A percentile compares a stretch with the other conserved stretches of the same genome.
These are phyloP conservation scores for Fragosphaeria purpurea DNA, from an alignment of 2,329 filamentous ascomycete genomes.

Conservation along the genomic window DNA sequence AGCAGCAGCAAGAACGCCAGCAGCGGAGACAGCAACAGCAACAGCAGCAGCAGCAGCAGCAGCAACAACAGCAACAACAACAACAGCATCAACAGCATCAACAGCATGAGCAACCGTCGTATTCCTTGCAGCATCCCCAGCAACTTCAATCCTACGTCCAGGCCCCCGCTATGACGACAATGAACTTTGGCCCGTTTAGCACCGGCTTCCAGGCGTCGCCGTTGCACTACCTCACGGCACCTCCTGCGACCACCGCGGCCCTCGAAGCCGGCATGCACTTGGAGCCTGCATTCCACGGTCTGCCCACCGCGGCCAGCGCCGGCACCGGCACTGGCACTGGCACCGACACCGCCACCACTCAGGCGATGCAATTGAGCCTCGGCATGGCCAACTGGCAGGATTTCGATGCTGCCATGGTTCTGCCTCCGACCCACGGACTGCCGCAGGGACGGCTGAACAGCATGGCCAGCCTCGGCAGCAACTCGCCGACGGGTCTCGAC, in stretches of 20 bases:
- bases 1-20: conserved; percentile 30
- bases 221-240: conserved; percentile 52
- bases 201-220: conserved; percentile 43
- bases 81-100: conserved; percentile 17
- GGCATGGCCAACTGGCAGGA: conserved; percentile 71
- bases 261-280: conserved; percentile 52
- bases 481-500: conserved; percentile 71
- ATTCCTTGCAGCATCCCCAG: conserved; percentile 19
- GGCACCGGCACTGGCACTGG: conserved; percentile 40
- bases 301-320: conserved; percentile 46
- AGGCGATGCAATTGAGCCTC: conserved; percentile 49
- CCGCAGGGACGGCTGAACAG: conserved; percentile 19
- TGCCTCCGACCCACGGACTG: conserved; percentile 30
- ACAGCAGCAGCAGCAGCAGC: conserved; percentile 18
- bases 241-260: conserved; percentile 51
- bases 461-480: conserved; percentile 40
- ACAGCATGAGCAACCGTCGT: conserved; percentile 6
- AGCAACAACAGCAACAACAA: conserved; percentile 34
- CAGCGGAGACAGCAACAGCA: conserved; percentile 23
- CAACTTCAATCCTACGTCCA: conserved; percentile 46
- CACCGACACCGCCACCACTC: conserved; percentile 32
- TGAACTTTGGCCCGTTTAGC: conserved; percentile 44
- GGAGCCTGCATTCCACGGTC: conserved; percentile 50
- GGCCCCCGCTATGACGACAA: conserved; percentile 38
- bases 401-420: conserved; percentile 54